A percentile compares a stretch with the other conserved stretches of the same genome.
phyloP scores from a whole-genome alignment of 495 filamentous ascomycete genomes.

The Podospora tetraspora region DNA sequence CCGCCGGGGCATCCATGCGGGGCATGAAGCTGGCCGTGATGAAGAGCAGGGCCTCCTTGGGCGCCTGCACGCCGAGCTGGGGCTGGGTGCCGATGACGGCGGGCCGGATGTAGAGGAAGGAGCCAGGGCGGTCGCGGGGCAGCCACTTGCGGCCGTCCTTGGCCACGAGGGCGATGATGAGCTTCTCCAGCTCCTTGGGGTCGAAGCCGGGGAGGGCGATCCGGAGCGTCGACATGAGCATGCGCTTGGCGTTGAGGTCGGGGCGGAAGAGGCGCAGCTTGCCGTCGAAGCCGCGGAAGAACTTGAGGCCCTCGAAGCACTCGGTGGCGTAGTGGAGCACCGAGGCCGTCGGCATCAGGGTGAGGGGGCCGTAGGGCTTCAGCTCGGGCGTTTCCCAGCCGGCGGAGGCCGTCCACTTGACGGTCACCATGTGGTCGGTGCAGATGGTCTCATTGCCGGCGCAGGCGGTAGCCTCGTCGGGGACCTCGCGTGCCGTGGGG shows the following conservation, averaged over 20 bases:
- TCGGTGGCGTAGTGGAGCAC: conserved; percentile 86
- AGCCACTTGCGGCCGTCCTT: conserved; percentile 75
- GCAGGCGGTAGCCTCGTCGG: conserved; percentile 47
- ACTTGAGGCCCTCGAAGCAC: conserved; percentile 89
- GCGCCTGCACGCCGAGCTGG: conserved; percentile 74
- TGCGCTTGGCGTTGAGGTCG: conserved; percentile 66
- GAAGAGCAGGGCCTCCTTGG: conserved; percentile 78
- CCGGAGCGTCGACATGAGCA: conserved; percentile 64
- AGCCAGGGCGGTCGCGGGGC: conserved; percentile 57
- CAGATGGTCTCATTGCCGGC: conserved; percentile 52
- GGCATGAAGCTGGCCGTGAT: conserved; percentile 76
- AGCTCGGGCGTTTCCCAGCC: conserved; percentile 80
- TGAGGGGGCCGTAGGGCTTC: conserved; percentile 72
- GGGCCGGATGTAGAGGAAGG: conserved; percentile 73
- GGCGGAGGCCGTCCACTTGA: conserved; percentile 55
- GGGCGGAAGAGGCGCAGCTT: conserved; percentile 83
- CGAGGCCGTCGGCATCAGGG: conserved; percentile 78
- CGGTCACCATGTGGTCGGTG: conserved; percentile 89
- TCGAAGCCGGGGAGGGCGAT: conserved; percentile 75
- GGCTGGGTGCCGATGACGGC: conserved; percentile 77
- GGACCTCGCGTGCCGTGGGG: conserved; percentile 61
- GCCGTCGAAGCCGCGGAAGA: conserved; percentile 77
- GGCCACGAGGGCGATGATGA: conserved; percentile 66
- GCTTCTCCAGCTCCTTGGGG: conserved; percentile 62
- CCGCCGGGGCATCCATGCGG: conserved; percentile 45